Conservation (phyloP, 2,329 filamentous ascomycete genomes). For the Trichophyton benhamiae region DNA sequence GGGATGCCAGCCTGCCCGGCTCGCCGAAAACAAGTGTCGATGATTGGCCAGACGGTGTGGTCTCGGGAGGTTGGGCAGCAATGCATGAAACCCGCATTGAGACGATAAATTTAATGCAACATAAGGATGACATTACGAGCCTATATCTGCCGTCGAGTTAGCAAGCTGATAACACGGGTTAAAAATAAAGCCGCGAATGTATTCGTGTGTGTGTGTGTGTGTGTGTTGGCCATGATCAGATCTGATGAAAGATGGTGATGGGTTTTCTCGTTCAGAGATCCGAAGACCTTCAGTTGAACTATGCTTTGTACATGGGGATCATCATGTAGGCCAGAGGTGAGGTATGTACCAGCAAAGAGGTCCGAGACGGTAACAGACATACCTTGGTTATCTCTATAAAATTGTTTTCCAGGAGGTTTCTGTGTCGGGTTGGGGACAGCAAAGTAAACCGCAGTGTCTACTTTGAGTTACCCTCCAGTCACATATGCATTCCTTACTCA, state of each 20-base stretch:
- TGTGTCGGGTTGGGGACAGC: no score
- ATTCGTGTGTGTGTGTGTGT: neutral
- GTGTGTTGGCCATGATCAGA: slow-evolving; percentile 7
- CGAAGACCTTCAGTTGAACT: slow-evolving; percentile 22
- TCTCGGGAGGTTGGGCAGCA: slow-evolving; percentile 1
- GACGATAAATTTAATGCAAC: neutral
- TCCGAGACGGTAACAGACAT: neutral
- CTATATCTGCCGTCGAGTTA: neutral
- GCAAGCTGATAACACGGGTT: neutral
- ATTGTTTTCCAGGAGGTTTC: no score
- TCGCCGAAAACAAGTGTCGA: neutral
- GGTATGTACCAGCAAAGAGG: neutral
- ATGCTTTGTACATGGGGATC: slow-evolving; percentile 19
- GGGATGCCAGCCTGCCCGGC: neutral
- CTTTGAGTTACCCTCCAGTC: no score
- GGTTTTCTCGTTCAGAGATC: slow-evolving; percentile 20
- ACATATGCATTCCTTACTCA: no score
- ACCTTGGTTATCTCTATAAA: neutral
- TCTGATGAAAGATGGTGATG: slow-evolving; percentile 19
- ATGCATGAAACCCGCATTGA: neutral
- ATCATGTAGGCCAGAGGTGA: slow-evolving; percentile 14
- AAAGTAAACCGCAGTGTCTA: no score
- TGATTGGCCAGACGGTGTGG: neutral
- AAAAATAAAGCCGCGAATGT: neutral
- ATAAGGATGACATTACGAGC: neutral